Evolutionary conservation across 2,329 filamentous ascomycete species (phyloP).

Genomic region (Domatiomyces catenatus): DNA sequence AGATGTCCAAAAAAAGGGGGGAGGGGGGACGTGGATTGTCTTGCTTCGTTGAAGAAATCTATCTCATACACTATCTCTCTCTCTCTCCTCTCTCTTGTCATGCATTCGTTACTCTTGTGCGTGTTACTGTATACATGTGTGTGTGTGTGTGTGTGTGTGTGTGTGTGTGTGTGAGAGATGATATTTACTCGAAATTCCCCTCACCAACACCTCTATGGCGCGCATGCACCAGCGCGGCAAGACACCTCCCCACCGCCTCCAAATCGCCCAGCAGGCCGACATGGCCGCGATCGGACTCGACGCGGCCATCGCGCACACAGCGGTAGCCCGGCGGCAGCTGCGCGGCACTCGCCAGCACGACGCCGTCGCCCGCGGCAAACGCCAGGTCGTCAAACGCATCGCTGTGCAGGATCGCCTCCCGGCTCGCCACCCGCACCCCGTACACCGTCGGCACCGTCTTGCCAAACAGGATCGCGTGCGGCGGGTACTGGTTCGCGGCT

Average conservation of each 20-base stretch:
- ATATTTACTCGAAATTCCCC: slow-evolving; percentile 24
- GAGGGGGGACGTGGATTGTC: too few species aligned
- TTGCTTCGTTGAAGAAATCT: too few species aligned
- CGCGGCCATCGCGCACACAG: slow-evolving; percentile 54
- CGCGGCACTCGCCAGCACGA: slow-evolving; percentile 69
- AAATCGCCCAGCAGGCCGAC: slow-evolving; percentile 76
- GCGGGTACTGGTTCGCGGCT: slow-evolving; percentile 60
- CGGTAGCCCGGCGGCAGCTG: slow-evolving; percentile 73
- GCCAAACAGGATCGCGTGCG: slow-evolving; percentile 67
- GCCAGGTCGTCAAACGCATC: slow-evolving; percentile 77
- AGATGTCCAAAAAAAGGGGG: too few species aligned
- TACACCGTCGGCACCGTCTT: slow-evolving; percentile 77
- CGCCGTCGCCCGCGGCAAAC: slow-evolving; percentile 77
- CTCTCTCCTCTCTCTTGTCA: too few species aligned
- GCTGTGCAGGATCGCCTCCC: slow-evolving; percentile 56
- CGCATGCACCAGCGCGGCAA: slow-evolving; percentile 53
- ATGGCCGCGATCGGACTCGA: slow-evolving; percentile 72
- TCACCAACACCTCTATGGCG: slow-evolving; percentile 58
- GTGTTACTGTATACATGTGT: too few species aligned
- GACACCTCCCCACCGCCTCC: slow-evolving; percentile 59
- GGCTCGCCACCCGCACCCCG: slow-evolving; percentile 57
- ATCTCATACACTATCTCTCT: too few species aligned
- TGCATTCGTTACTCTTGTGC: too few species aligned
- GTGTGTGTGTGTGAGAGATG: too few species aligned
- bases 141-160: too few species aligned